A percentile compares a stretch with the other conserved stretches of the same genome.
phyloP scores from a whole-genome alignment of 768 basidiomycete genomes.

The Dioszegia crocea region DNA sequence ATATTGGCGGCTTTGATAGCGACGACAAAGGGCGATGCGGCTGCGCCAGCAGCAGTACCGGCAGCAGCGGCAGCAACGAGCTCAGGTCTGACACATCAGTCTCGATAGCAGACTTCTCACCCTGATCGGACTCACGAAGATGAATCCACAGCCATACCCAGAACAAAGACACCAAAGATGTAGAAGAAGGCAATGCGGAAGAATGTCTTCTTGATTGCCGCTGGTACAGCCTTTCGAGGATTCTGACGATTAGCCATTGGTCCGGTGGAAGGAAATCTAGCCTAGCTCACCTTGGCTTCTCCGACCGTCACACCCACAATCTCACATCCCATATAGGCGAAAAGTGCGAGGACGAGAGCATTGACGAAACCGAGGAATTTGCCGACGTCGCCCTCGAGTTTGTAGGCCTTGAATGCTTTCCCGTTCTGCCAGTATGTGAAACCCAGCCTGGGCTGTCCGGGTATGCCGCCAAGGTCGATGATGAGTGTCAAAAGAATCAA shows the following conservation, averaged over 20 bases:
- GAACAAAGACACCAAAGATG: conserved; percentile 65
- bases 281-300: too few species aligned
- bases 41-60: conserved; percentile 34
- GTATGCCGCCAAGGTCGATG: conserved; percentile 60
- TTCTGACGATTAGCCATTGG: too few species aligned
- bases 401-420: conserved; percentile 30
- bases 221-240: conserved; percentile 36
- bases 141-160: conserved; percentile 72
- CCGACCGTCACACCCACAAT: conserved; percentile 35
- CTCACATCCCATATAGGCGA: conserved; percentile 36
- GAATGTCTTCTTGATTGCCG: conserved; percentile 42
- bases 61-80: conserved; percentile 24
- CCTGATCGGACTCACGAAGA: too few species aligned
- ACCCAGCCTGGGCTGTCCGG: conserved; percentile 57
- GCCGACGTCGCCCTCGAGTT: conserved; percentile 25
- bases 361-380: conserved; percentile 40
- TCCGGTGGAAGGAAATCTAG: too few species aligned
- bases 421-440: conserved; percentile 50
- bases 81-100: too few species aligned
- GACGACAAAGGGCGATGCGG: conserved; percentile 46
- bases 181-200: conserved; percentile 73
- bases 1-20: conserved; percentile 44
- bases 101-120: too few species aligned
- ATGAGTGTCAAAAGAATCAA: conserved; percentile 46
- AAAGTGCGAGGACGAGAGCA: conserved; percentile 32